Percentiles rank a stretch among this genome's conserved stretches.
Conservation (phyloP, 345 rosid species). For the Populus deltoides region DNA sequence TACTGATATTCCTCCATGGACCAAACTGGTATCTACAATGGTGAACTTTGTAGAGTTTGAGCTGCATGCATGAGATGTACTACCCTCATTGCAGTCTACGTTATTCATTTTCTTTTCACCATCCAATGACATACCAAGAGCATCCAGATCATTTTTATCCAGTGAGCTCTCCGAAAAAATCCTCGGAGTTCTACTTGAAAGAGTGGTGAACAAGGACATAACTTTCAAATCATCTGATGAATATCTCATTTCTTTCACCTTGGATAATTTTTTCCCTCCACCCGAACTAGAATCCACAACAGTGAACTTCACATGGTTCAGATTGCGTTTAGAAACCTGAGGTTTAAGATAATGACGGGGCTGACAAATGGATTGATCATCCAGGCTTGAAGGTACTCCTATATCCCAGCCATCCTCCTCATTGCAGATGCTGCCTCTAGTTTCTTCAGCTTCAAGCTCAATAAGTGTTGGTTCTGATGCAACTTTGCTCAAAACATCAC, state of each 20-base stretch:
- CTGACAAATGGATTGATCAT: conserved; percentile 36
- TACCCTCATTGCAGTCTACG: conserved; percentile 8
- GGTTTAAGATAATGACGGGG: conserved; percentile 57
- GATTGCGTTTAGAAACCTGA: conserved; percentile 41
- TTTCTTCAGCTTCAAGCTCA: conserved; percentile 54
- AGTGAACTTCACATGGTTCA: conserved; percentile 43
- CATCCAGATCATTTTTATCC: conserved; percentile 24
- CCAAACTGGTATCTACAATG: conserved; percentile 58
- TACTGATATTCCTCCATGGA: conserved; percentile 32
- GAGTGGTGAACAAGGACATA: conserved; percentile 26
- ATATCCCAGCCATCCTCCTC: conserved; percentile 29
- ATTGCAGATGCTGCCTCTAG: conserved; percentile 19
- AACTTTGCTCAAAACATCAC: conserved; percentile 62
- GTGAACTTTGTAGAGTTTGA: conserved; percentile 37
- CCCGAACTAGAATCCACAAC: conserved; percentile 59
- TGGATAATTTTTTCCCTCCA: conserved; percentile 44
- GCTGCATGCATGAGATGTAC: conserved; percentile 3
- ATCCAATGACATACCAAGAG: conserved; percentile 20
- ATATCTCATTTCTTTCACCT: conserved; percentile 43
- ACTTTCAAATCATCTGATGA: conserved; percentile 30
- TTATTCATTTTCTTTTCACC: conserved; percentile 22
- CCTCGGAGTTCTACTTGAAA: conserved; percentile 28
- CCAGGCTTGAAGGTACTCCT: conserved; percentile 40
- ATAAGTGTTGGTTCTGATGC: conserved; percentile 65
- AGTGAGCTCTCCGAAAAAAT: conserved; percentile 16